Evolutionary conservation across 371 early-diverging fungal genomes (phyloP), one percentile per base, ranked within the genome.

Genomic region (Dinochytrium kinnereticum): DNA sequence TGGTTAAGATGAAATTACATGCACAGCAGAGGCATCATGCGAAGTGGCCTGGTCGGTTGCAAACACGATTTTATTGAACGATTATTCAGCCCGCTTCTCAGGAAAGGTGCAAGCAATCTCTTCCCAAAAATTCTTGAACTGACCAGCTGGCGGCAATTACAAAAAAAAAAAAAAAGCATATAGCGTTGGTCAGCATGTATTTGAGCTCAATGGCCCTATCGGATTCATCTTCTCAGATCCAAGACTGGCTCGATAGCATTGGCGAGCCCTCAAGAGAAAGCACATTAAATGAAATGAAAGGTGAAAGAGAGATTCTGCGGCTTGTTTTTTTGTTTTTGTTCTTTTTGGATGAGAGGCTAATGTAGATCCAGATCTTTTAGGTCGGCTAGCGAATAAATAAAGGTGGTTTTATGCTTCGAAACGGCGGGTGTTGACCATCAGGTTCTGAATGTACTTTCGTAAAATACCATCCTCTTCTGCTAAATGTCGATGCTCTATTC

Each of bases 361-460:
- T n/a, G n/a, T n/a, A n/a, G n/a, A n/a, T n/a, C n/a, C n/a, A n/a
- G n/a, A n/a, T n/a, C n/a, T n/a, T n/a, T n/a, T n/a, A n/a, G n/a
- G n/a, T n/a, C n/a, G n/a, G n/a, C n/a, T n/a, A n/a, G n/a, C n/a
- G n/a, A n/a, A n/a, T n/a, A n/a, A n/a, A n/a, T n/a, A n/a, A n/a
- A n/a, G n/a, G n/a, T n/a, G 44, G 44, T 44, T 44, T 19, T 33
- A 33, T 19, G 2, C 2, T 19, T 64, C 64, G 33, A 64, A 40
- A 15, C 66, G 13, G 13, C 73, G 66, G 3, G 73, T 73, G 59
- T 61, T 71, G 51, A 51, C n/a, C 71, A 71, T 71, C 24, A 71
- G 37, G 38, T 71, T 71, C 34, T 71, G 71, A 21, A 71, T 71
- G 53, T 71, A 71, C 37, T 71, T 71, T n/a, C 71, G 71, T 21